phyloP scores from a whole-genome alignment of 2,329 filamentous ascomycete genomes.

The Cercospora sojina region DNA sequence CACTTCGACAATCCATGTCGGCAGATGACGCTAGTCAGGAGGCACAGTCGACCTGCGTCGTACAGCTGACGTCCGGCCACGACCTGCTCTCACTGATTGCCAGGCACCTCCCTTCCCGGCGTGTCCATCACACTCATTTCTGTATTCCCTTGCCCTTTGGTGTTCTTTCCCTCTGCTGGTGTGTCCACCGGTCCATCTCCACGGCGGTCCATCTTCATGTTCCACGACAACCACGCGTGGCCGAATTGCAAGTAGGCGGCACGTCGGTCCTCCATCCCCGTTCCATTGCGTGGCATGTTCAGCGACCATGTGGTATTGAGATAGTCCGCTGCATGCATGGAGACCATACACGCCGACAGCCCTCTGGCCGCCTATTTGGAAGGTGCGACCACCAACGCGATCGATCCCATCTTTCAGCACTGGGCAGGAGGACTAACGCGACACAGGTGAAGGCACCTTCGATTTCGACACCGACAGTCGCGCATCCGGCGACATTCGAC shows the following conservation, averaged over 20 bases:
- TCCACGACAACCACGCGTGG: not conserved
- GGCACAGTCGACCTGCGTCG: not conserved
- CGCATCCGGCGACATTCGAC: slow-evolving; percentile 8
- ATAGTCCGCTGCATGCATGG: slow-evolving; percentile 63
- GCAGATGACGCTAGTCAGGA: slow-evolving; percentile 2
- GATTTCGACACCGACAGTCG: slow-evolving; percentile 25
- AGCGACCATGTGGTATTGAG: slow-evolving; percentile 6
- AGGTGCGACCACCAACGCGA: slow-evolving; percentile 57
- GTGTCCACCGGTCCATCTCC: not conserved
- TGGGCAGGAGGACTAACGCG: not conserved
- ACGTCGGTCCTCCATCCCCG: not conserved
- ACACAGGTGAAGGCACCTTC: slow-evolving; percentile 35
- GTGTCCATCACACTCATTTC: not conserved
- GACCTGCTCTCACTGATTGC: not conserved
- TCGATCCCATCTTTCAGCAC: not conserved
- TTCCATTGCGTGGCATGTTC: not conserved
- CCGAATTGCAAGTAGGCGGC: not conserved
- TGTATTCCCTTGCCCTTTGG: not conserved
- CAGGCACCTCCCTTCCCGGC: not conserved
- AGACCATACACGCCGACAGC: slow-evolving; percentile 81
- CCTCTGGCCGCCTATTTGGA: slow-evolving; percentile 86
- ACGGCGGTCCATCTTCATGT: not conserved
- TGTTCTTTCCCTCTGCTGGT: not conserved
- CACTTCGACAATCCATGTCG: slow-evolving; percentile 1
- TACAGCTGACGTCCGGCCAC: not conserved